A percentile compares a stretch with the other conserved stretches of the same genome.
Conservation (phyloP, 371 early-diverging fungal species). For the Actinomucor elegans region DNA sequence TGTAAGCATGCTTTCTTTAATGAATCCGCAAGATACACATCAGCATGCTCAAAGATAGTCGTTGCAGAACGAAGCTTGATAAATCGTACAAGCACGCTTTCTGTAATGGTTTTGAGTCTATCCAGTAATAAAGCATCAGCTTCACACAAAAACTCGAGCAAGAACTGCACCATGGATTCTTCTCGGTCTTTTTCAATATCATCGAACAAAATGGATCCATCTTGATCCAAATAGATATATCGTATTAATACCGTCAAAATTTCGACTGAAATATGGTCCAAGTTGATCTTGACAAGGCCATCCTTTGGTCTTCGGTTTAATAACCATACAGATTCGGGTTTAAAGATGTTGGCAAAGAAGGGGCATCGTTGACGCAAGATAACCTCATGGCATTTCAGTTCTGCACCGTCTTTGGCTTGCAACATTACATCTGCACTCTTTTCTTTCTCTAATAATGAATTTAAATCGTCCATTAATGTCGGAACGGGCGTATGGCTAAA, state of each 20-base stretch:
- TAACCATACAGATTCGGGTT: constrained; percentile 55
- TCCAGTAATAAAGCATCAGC: constrained; percentile 68
- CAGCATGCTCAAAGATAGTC: constrained; percentile 53
- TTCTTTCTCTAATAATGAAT: constrained; percentile 3
- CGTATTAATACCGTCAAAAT: constrained; percentile 47
- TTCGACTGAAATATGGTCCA: constrained; percentile 49
- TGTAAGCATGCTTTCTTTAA: constrained; percentile 59
- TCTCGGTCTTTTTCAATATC: constrained; percentile 36
- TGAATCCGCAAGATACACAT: constrained; percentile 48
- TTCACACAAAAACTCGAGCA: constrained; percentile 56
- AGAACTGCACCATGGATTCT: constrained; percentile 50
- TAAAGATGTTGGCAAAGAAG: constrained; percentile 64
- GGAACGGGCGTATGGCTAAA: constrained; percentile 29
- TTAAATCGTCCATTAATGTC: constrained; percentile 11
- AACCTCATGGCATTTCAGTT: constrained; percentile 51
- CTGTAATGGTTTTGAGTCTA: constrained; percentile 56
- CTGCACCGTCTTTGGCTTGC: constrained; percentile 31
- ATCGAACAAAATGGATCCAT: constrained; percentile 40
- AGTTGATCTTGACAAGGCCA: constrained; percentile 21
- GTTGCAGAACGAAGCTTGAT: constrained; percentile 57
- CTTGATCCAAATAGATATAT: constrained; percentile 55
- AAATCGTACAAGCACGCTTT: constrained; percentile 45
- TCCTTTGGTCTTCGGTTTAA: constrained; percentile 26
- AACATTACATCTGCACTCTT: constrained; percentile 40
- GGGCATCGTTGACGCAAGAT: constrained; percentile 64